Evolutionary conservation across 202 grass and related monocot genomes (phyloP).

Genomic region (Setaria italica): DNA sequence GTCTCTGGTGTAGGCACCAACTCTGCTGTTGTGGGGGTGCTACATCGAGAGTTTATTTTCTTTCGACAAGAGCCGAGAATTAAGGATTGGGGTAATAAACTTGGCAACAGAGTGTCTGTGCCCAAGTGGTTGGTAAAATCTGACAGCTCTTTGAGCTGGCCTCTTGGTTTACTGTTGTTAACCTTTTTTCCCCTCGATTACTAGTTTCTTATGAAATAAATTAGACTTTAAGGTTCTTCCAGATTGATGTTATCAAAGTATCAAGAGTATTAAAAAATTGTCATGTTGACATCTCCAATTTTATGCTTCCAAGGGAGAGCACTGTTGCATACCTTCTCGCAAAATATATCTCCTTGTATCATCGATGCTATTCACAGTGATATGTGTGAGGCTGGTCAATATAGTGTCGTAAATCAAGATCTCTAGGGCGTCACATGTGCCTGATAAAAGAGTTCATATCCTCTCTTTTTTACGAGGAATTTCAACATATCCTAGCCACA

Average conservation of each 20-base stretch:
- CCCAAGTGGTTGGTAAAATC: slow-evolving; percentile 19
- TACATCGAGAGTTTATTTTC: neutral
- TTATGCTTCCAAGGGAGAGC: slow-evolving; percentile 2
- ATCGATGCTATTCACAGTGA: neutral
- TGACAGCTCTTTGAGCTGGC: neutral
- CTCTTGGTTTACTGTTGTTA: neutral
- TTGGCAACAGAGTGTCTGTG: neutral
- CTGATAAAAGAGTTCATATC: neutral
- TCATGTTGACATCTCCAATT: neutral
- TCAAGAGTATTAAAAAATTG: neutral
- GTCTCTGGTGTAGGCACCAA: neutral
- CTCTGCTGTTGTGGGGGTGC: neutral
- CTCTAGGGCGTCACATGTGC: too few relatives aligned
- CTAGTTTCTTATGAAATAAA: slow-evolving; percentile 12
- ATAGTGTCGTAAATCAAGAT: neutral
- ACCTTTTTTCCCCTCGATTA: neutral
- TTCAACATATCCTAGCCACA: slow-evolving; percentile 7
- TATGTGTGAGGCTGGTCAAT: neutral
- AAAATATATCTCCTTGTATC: neutral
- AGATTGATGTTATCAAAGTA: neutral
- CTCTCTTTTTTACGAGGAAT: too few relatives aligned
- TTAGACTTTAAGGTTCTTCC: neutral
- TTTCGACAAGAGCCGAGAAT: neutral
- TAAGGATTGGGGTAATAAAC: neutral
- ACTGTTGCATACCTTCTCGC: neutral